Conservation (phyloP, 2,329 filamentous ascomycete species). For the Parastagonospora avenae region DNA sequence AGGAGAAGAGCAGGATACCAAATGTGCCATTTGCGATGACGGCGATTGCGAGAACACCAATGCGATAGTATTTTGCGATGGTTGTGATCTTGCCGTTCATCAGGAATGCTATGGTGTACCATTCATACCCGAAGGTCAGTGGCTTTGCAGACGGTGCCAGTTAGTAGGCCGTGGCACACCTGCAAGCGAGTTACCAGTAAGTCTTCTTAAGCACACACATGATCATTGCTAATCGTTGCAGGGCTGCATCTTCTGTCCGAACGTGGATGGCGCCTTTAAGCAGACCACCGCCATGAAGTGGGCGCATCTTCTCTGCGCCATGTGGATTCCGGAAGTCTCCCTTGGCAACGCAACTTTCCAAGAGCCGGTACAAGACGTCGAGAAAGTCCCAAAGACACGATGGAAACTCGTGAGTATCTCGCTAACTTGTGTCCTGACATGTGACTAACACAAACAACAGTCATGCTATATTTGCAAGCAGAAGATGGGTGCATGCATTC, state of each 20-base stretch:
- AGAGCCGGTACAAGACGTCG: slow-evolving; percentile 97
- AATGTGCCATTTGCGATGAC: slow-evolving; percentile 97
- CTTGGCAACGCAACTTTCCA: slow-evolving; percentile 96
- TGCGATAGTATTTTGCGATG: slow-evolving; percentile 98
- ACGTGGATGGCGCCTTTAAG: slow-evolving; percentile 97
- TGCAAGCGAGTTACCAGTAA: slow-evolving; percentile 57
- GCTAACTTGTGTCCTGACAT: not conserved
- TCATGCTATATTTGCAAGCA: slow-evolving; percentile 97
- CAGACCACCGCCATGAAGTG: slow-evolving; percentile 96
- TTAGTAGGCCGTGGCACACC: slow-evolving; percentile 90
- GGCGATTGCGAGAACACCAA: slow-evolving; percentile 99
- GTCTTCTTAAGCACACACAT: slow-evolving; percentile 8
- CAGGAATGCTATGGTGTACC: slow-evolving; percentile 99
- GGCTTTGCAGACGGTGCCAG: slow-evolving; percentile 96
- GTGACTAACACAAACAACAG: slow-evolving; percentile 31
- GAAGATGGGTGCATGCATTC: slow-evolving; percentile 97
- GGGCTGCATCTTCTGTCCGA: slow-evolving; percentile 93
- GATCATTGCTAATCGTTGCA: slow-evolving; percentile 27
- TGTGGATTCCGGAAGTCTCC: slow-evolving; percentile 98
- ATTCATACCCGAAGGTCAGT: slow-evolving; percentile 98
- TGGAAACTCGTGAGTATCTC: slow-evolving; percentile 72
- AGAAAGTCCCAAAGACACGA: slow-evolving; percentile 91
- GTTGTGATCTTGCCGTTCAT: slow-evolving; percentile 95
- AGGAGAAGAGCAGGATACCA: slow-evolving; percentile 94
- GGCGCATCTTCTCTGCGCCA: slow-evolving; percentile 94